Conservation (phyloP, 2,329 filamentous ascomycete genomes). For the Aspergillus ochraceus region DNA sequence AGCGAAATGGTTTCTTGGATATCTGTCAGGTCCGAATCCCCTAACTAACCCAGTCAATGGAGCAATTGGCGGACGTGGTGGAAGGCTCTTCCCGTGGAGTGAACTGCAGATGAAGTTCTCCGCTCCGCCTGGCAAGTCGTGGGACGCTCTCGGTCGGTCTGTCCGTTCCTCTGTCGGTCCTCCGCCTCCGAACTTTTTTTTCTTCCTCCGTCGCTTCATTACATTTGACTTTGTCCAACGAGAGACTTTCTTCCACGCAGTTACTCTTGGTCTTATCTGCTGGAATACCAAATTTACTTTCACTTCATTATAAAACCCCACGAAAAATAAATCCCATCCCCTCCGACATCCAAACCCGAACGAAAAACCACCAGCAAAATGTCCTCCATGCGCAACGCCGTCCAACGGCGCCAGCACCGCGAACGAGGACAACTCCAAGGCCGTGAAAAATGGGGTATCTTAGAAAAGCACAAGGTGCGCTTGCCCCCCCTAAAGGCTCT, state of each 20-base stretch:
- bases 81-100: no score
- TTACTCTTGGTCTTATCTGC: neutral
- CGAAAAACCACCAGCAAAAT: slow-evolving; percentile 34
- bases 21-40: no score
- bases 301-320: neutral
- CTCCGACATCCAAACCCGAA: neutral
- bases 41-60: no score
- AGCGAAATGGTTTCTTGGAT: no score
- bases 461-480: slow-evolving; percentile 88
- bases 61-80: neutral
- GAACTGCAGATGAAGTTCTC: neutral
- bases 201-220: neutral
- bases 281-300: neutral
- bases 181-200: neutral
- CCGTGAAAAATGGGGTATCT: slow-evolving; percentile 81
- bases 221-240: neutral
- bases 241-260: slow-evolving; percentile 6
- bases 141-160: no score
- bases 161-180: no score
- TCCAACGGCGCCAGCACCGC: slow-evolving; percentile 80
- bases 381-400: slow-evolving; percentile 62
- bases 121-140: neutral
- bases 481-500: neutral
- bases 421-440: slow-evolving; percentile 86
- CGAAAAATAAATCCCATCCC: neutral